A percentile compares a stretch with the other conserved stretches of the same genome.
Conservation (phyloP, 2,329 filamentous ascomycete species). For the Salinomyces thailandicus region DNA sequence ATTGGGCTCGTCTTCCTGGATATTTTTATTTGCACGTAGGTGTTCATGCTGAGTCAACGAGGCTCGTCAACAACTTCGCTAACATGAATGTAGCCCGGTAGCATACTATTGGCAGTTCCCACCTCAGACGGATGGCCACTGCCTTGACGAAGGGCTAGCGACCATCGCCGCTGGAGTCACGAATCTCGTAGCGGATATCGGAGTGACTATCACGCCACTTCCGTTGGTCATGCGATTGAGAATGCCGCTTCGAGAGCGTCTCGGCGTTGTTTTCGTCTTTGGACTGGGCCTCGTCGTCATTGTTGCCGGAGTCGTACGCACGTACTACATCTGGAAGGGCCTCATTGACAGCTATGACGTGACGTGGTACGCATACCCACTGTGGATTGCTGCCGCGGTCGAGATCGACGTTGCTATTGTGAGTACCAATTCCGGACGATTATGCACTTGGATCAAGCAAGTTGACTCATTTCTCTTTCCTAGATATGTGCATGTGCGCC, state of each 20-base stretch:
- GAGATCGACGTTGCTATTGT: slow-evolving; percentile 29
- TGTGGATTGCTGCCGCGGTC: slow-evolving; percentile 38
- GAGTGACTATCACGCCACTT: slow-evolving; percentile 34
- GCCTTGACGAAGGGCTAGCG: slow-evolving; percentile 32
- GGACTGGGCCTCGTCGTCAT: slow-evolving; percentile 34
- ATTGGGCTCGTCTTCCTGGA: slow-evolving; percentile 29
- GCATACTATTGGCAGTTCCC: slow-evolving; percentile 34
- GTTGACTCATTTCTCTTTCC: background rate
- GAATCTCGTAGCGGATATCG: slow-evolving; percentile 34
- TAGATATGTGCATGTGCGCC: slow-evolving; percentile 4
- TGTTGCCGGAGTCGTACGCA: slow-evolving; percentile 32
- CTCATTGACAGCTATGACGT: slow-evolving; percentile 33
- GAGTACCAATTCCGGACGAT: background rate
- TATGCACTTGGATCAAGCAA: too few relatives aligned
- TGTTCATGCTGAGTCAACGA: slow-evolving; percentile 1
- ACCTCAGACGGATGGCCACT: slow-evolving; percentile 23
- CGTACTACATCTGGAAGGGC: slow-evolving; percentile 26
- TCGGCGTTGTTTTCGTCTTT: slow-evolving; percentile 31
- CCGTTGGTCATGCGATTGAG: slow-evolving; percentile 34
- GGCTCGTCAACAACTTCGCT: slow-evolving; percentile 6
- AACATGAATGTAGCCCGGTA: slow-evolving; percentile 25
- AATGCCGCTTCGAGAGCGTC: slow-evolving; percentile 32
- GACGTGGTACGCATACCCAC: slow-evolving; percentile 36
- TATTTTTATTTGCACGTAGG: slow-evolving; percentile 32
- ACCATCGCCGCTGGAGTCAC: slow-evolving; percentile 34